Base-by-base conservation (phyloP, 495 filamentous ascomycete genomes). In the Glonium stellatum region DNA sequence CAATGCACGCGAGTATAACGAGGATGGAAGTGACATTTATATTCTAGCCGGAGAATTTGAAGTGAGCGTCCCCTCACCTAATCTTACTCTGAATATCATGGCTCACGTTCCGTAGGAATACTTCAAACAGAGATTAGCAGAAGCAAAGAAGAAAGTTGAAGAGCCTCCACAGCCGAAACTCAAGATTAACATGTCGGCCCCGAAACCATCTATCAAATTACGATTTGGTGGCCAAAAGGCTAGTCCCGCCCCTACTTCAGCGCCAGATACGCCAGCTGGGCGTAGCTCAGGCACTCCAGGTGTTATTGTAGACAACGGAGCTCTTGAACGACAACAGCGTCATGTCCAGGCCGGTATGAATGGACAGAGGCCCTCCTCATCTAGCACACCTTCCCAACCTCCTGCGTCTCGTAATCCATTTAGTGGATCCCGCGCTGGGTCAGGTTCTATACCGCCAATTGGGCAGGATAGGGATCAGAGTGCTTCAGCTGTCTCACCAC, bases 1-100 rank as follows among this genome's bases (percentile, higher is more conserved):
- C 39, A 96, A 96, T 73, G 92, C 91, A 4, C 83, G 85, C 52
- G 81, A 84, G 31, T 96, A 91, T 72, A 96, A 96, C 64, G 90
- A 95, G 66, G 90, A 95, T 65, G 87, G 80, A 2, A 95, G 91
- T 65, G 83, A 86, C 15, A 87, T 96, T 41, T 86, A 79, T 53
- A 74, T 78, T 19, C 77, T 90, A 57, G 88, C 89, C 19, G 81
- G 82, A 19, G 79, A 89, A 35, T 79, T 96, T 12, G 82, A 95
- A 80, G 89, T 89, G 76, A 54, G 79, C 36, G 0, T 42, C 1
- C 11, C 21, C 13, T 22, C 19, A 12, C 18, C 42, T 18, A 13
- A 47, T 49, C 22, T 27, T 21, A 34, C 31, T 11, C 18, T 31
- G n/a, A 5, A 54, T 37, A 49, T 15, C 11, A 5, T 54, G 23